Evolutionary conservation across 192 early-diverging fungal genomes (phyloP), one percentile per base, ranked within the genome.

Genomic region (Paraglomus occultum): DNA sequence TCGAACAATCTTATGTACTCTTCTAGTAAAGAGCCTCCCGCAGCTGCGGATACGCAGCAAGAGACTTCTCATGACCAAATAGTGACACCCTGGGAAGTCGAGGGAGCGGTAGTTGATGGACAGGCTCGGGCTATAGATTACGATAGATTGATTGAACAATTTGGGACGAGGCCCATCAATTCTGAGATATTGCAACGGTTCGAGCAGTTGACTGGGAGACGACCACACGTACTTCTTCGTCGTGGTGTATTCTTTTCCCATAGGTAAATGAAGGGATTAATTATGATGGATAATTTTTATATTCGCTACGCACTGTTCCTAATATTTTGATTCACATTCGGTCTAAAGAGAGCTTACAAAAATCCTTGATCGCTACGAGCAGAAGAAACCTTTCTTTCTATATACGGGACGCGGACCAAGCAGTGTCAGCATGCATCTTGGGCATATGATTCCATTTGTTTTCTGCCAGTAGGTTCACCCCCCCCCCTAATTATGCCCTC

Each of bases 321-420:
- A 31, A 31, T 31, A 31, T 31, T 31, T 31, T 58, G 38, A 14
- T 57, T 46, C 23, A 31, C 4, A 48, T 51, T 51, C 9, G 44
- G 11, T 23, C 55, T 62, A 11, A 61, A 87, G 90, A 80, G 96
- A 99, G 62, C 81, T 99, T 59, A 84, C 67, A 20, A 72, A 74
- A 52, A 93, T 99, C 66, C 84, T 99, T 48, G 93, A 95, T 80
- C 83, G 90, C 51, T 91, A 89, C 81, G 96, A 99, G 77, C 85
- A 95, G 77, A 93, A 93, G 79, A 94, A 97, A 80, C 96, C 96
- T 14, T 99, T 99, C 77, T 99, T 86, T 74, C 79, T 99, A 61
- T 99, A 99, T 84, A 99, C 96, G 48, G 96, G 96, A 12, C 94
- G 96, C 72, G 96, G 96, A 31, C 96, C 96, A 42, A 92, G 91